phyloP scores from a whole-genome alignment of 352 stramenopile genomes.

The Albugo laibachii region DNA sequence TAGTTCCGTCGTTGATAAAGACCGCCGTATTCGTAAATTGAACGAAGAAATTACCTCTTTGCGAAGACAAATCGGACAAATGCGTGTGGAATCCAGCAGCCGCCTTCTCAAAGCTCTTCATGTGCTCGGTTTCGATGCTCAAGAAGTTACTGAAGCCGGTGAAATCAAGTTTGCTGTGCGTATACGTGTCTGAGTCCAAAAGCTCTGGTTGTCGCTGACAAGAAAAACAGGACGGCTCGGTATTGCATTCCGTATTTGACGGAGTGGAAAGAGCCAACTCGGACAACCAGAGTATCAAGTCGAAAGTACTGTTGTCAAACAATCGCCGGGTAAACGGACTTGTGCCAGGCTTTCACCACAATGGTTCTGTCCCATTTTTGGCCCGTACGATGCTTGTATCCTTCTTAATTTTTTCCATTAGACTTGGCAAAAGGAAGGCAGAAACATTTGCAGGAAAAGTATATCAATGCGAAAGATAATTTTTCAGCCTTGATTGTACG shows the following conservation, averaged over 20 bases:
- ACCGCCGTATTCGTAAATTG: constrained; percentile 64
- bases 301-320: neutral
- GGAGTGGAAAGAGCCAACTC: constrained; percentile 5
- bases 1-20: constrained; percentile 60
- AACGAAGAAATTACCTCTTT: constrained; percentile 48
- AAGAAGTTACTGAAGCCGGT: constrained; percentile 49
- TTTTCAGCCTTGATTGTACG: constrained; percentile 44
- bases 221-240: constrained; percentile 29
- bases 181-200: neutral
- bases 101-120: constrained; percentile 48
- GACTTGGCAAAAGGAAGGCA: constrained; percentile 18
- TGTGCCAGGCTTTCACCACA: too few species aligned
- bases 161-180: constrained; percentile 68
- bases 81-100: constrained; percentile 58
- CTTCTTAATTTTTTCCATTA: constrained; percentile 1
- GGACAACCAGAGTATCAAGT: neutral
- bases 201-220: neutral
- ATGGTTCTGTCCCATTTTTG: neutral
- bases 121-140: constrained; percentile 57
- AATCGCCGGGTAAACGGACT: neutral
- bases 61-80: constrained; percentile 35
- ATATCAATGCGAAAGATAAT: constrained; percentile 61
- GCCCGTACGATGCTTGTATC: constrained; percentile 2
- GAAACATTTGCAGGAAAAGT: constrained; percentile 55
- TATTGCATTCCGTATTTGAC: constrained; percentile 38